A percentile compares a stretch with the other conserved stretches of the same genome.
These are phyloP conservation scores for Pyrus pyrifolia DNA, from an alignment of 306 rosid genomes.

Conservation along the genomic window DNA sequence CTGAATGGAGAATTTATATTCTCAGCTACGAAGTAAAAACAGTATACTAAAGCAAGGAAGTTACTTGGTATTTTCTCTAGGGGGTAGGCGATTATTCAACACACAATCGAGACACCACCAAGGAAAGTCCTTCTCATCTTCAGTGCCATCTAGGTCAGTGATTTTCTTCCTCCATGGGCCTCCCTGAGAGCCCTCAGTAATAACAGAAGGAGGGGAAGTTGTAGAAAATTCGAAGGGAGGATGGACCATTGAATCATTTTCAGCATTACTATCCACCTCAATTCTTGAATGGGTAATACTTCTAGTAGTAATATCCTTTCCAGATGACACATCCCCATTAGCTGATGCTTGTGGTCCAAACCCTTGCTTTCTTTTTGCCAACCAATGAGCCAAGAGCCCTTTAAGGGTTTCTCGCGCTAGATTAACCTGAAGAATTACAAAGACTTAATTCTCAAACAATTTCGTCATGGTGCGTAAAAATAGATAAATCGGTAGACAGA, in stretches of 20 bases:
- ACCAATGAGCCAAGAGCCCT: conserved; percentile 92
- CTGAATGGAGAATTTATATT: not conserved
- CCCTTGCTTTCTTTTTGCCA: conserved; percentile 73
- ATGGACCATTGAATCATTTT: conserved; percentile 78
- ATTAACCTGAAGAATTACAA: conserved; percentile 60
- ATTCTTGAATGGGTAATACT: conserved; percentile 68
- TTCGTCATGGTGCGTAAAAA: not conserved
- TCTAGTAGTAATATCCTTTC: conserved; percentile 70
- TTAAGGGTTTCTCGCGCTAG: conserved; percentile 94
- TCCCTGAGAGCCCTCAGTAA: conserved; percentile 91
- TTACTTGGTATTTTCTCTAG: conserved; percentile 96
- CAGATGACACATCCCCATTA: conserved; percentile 73
- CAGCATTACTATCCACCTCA: conserved; percentile 69
- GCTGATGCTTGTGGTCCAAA: conserved; percentile 58
- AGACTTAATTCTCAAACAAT: not conserved
- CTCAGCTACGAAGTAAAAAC: not conserved
- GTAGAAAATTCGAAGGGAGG: conserved; percentile 94
- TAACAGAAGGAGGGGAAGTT: conserved; percentile 76
- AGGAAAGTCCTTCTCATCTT: conserved; percentile 96
- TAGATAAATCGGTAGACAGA: not conserved
- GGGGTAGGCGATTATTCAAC: conserved; percentile 78
- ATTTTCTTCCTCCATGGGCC: conserved; percentile 96
- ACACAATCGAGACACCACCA: conserved; percentile 93
- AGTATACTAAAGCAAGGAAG: conserved; percentile 1
- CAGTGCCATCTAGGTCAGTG: conserved; percentile 84